These are phyloP conservation scores for Bolboschoenoplectus hybrid DNA, from an alignment of 202 grass and related monocot species.

Conservation along the genomic window DNA sequence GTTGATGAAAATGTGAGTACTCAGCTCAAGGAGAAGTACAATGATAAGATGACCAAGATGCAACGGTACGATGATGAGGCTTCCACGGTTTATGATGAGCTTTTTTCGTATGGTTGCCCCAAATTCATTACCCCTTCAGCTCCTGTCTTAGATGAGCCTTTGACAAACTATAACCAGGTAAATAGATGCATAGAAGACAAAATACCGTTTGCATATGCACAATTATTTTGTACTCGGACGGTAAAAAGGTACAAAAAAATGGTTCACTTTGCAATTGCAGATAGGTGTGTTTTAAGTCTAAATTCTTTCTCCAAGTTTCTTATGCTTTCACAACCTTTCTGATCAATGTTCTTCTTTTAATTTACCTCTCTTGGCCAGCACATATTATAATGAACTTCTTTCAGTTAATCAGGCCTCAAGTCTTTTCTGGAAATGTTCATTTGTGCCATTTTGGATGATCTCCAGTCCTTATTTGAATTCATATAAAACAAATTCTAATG, in stretches of 20 bases:
- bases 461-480: not conserved
- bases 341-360: not conserved
- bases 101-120: slow-evolving; percentile 92
- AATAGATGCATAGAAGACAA: not conserved
- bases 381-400: not conserved
- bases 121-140: slow-evolving; percentile 94
- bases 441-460: slow-evolving; percentile 1
- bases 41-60: slow-evolving; percentile 99
- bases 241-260: not conserved
- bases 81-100: slow-evolving; percentile 85
- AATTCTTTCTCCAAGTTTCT: not conserved
- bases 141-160: slow-evolving; percentile 69
- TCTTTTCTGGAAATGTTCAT: not conserved
- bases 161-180: slow-evolving; percentile 98
- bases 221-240: not conserved
- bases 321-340: not conserved
- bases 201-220: not conserved
- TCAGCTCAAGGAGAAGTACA: slow-evolving; percentile 97
- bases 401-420: not conserved
- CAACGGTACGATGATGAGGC: slow-evolving; percentile 96
- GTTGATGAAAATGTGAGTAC: slow-evolving; percentile 89
- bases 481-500: not conserved
- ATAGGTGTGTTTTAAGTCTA: not conserved
- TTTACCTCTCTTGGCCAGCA: not conserved
- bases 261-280: not conserved